phyloP scores from a whole-genome alignment of 2,329 filamentous ascomycete species.

The Trichoderma guizhouense region DNA sequence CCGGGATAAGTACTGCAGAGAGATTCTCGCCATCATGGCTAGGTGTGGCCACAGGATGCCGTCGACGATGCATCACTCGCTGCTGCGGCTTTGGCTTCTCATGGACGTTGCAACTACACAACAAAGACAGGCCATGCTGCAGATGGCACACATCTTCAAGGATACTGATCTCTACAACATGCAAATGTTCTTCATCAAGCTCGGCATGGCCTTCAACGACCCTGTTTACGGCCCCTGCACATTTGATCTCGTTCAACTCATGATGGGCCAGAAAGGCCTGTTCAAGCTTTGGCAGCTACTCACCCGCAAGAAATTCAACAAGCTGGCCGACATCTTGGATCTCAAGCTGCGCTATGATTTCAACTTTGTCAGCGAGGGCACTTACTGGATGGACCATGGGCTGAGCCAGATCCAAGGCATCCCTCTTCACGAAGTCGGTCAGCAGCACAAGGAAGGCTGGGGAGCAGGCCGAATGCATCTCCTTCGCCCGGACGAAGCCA shows the following conservation, averaged over 20 bases:
- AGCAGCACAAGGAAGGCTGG: constrained; percentile 54
- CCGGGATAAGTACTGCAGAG: constrained; percentile 53
- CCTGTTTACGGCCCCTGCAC: constrained; percentile 54
- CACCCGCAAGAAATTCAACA: constrained; percentile 50
- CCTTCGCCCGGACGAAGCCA: constrained; percentile 54
- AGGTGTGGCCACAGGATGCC: constrained; percentile 57
- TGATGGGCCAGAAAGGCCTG: constrained; percentile 58
- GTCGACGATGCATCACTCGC: constrained; percentile 39
- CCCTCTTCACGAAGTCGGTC: constrained; percentile 49
- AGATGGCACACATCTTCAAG: constrained; percentile 50
- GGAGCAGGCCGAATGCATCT: constrained; percentile 46
- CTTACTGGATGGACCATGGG: constrained; percentile 22
- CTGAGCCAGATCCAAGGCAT: constrained; percentile 47
- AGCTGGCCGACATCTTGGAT: constrained; percentile 49
- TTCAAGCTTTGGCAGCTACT: constrained; percentile 59
- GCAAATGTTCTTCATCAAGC: constrained; percentile 66
- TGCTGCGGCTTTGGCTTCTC: constrained; percentile 70
- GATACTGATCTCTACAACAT: constrained; percentile 59
- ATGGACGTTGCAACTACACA: constrained; percentile 62
- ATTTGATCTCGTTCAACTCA: constrained; percentile 50
- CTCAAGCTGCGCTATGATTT: constrained; percentile 59
- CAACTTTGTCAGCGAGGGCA: constrained; percentile 33
- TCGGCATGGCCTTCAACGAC: constrained; percentile 66
- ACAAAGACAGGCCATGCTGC: constrained; percentile 53
- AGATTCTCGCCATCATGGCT: constrained; percentile 62